Conservation (phyloP, 768 basidiomycete genomes). For the Gymnopilus dilepis region DNA sequence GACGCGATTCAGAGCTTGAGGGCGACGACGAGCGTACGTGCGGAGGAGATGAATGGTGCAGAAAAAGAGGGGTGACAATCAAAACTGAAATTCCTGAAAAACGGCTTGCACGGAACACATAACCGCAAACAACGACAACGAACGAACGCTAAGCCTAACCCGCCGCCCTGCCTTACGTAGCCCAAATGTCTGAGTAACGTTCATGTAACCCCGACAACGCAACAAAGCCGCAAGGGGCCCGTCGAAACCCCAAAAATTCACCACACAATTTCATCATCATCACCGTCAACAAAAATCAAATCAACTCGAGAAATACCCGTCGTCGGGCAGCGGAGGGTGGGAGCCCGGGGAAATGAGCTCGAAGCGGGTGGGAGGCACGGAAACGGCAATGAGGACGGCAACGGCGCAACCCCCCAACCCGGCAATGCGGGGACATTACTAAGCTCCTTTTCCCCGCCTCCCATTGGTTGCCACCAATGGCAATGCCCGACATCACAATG, state of each 20-base stretch:
- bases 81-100: neutral
- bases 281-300: too few species aligned
- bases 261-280: too few species aligned
- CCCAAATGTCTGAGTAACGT: too few species aligned
- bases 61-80: neutral
- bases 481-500: neutral
- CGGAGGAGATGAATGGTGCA: neutral
- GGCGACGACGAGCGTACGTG: neutral
- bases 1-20: neutral
- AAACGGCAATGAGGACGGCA: too few species aligned
- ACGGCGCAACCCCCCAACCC: too few species aligned
- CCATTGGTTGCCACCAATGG: neutral
- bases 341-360: too few species aligned
- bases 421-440: neutral
- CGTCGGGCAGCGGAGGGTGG: too few species aligned
- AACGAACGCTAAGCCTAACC: too few species aligned
- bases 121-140: neutral
- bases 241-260: neutral
- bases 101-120: neutral
- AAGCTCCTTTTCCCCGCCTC: neutral
- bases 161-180: neutral
- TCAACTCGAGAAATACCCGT: too few species aligned
- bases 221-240: neutral
- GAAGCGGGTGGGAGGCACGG: too few species aligned
- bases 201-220: neutral